Conservation (phyloP, 2,329 filamentous ascomycete genomes). For the Sordariomycetes sp. region DNA sequence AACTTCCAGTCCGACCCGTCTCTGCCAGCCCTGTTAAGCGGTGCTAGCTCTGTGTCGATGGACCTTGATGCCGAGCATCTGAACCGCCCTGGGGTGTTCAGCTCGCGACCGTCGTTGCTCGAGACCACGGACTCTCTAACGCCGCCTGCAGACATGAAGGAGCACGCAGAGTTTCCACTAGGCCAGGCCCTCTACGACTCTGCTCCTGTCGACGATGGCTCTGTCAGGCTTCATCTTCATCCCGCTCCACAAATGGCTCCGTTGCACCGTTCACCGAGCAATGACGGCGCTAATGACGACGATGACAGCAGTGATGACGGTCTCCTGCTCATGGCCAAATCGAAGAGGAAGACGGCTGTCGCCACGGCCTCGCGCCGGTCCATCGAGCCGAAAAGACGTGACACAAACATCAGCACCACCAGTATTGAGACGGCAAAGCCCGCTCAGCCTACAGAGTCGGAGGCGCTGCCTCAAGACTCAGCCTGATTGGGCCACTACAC, state of each 20-base stretch:
- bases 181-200: conserved; percentile 25
- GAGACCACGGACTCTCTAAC: conserved; percentile 46
- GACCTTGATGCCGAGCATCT: conserved; percentile 54
- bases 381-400: conserved; percentile 37
- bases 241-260: conserved; percentile 7
- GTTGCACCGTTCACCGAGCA: conserved; percentile 2
- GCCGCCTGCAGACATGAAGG: conserved; percentile 40
- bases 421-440: conserved; percentile 57
- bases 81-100: conserved; percentile 35
- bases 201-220: conserved; percentile 20
- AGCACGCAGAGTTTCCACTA: conserved; percentile 35
- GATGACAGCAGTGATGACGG: conserved; percentile 45
- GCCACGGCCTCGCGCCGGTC: conserved; percentile 7
- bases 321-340: conserved; percentile 42
- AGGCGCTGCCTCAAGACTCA: no score
- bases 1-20: conserved; percentile 56
- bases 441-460: background rate
- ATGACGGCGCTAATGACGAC: conserved; percentile 14
- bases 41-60: conserved; percentile 54
- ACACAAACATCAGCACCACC: conserved; percentile 51
- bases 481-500: no score
- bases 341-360: conserved; percentile 31
- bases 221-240: conserved; percentile 17
- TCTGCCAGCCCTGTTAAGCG: conserved; percentile 52
- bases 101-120: conserved; percentile 30